Evolutionary conservation across 495 filamentous ascomycete genomes (phyloP).

Genomic region (Evansstolkia leycettana): DNA sequence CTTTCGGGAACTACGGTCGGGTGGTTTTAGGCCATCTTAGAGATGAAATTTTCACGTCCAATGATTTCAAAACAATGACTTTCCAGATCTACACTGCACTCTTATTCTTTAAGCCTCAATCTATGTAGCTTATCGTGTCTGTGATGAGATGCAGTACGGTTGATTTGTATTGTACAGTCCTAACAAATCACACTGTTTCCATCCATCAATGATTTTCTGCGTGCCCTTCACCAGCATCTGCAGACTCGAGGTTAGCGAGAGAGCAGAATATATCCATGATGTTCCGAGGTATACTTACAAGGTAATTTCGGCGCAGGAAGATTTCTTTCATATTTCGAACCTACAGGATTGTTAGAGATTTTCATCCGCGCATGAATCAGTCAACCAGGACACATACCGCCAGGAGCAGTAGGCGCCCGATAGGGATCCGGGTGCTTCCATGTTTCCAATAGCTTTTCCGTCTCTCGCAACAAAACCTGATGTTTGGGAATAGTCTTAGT

Average conservation of each 20-base stretch:
- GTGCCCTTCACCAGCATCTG: not conserved
- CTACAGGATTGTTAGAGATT: conserved; percentile 32
- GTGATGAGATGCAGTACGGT: too few relatives aligned
- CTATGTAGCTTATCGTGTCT: too few relatives aligned
- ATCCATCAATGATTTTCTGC: not conserved
- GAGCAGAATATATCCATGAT: not conserved
- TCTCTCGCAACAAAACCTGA: conserved; percentile 70
- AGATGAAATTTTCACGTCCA: conserved; percentile 20
- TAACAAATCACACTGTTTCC: too few relatives aligned
- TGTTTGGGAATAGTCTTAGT: too few relatives aligned
- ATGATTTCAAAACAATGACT: too few relatives aligned
- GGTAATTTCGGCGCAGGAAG: conserved; percentile 65
- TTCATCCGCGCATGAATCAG: not conserved
- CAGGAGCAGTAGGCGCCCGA: conserved; percentile 73
- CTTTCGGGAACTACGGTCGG: conserved; percentile 15
- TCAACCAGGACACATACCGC: conserved; percentile 52
- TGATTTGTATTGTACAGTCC: too few relatives aligned
- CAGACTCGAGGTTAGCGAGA: conserved; percentile 1
- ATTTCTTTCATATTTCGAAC: conserved; percentile 94
- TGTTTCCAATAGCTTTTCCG: conserved; percentile 74
- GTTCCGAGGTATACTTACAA: conserved; percentile 48
- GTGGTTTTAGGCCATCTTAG: conserved; percentile 4
- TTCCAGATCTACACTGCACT: too few relatives aligned
- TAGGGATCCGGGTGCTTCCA: conserved; percentile 99
- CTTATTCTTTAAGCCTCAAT: too few relatives aligned